Evolutionary conservation across 768 basidiomycete genomes (phyloP).

Genomic region (Kwoniella newhampshirensis): DNA sequence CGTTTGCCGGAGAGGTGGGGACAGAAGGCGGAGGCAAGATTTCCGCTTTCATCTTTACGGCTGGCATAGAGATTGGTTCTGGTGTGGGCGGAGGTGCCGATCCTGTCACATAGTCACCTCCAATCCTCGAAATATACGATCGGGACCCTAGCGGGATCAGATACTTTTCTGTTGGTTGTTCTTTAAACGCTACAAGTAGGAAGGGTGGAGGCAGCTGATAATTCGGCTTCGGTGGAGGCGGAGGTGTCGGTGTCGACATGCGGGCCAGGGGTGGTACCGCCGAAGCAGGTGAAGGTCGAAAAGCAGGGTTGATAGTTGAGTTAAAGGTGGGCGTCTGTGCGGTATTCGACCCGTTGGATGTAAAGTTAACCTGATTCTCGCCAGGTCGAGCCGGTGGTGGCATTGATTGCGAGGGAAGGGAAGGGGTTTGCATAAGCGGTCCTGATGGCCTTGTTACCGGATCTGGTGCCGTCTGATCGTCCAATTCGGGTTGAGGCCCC

Average conservation of each 20-base stretch:
- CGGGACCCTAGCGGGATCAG: conserved; percentile 34
- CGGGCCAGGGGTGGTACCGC: conserved; percentile 11
- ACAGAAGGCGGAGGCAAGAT: not conserved
- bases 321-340: conserved; percentile 1
- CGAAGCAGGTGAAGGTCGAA: not conserved
- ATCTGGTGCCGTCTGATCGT: no score
- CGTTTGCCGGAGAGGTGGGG: not conserved
- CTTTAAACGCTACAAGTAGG: conserved; percentile 42
- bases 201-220: conserved; percentile 43
- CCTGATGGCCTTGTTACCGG: no score
- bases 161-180: conserved; percentile 41
- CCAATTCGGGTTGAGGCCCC: no score
- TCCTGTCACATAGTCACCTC: conserved; percentile 36
- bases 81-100: conserved; percentile 17
- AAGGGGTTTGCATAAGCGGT: no score
- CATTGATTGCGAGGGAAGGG: no score
- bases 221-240: conserved; percentile 23
- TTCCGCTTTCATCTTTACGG: not conserved
- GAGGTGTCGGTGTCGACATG: not conserved
- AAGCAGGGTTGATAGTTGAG: not conserved
- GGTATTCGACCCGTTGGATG: not conserved
- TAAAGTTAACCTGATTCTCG: not conserved
- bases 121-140: conserved; percentile 36
- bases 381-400: no score
- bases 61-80: not conserved